Evolutionary conservation across 2,329 filamentous ascomycete genomes (phyloP).

Genomic region (Colletotrichum lupini): DNA sequence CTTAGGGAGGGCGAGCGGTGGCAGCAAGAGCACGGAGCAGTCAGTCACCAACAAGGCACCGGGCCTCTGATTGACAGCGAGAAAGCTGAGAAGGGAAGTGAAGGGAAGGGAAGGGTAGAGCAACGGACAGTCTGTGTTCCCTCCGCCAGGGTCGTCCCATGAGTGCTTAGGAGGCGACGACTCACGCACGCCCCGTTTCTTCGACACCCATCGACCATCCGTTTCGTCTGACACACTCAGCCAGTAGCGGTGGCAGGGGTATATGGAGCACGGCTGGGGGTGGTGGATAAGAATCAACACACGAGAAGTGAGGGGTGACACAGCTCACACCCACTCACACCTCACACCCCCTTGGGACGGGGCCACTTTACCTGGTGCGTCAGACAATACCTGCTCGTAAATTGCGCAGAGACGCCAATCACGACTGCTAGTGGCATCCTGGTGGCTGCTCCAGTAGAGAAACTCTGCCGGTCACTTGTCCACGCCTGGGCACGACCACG

Average conservation of each 20-base stretch:
- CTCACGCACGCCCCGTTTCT: conserved; percentile 37
- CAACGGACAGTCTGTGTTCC: conserved; percentile 29
- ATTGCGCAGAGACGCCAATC: conserved; percentile 60
- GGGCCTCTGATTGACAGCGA: background rate
- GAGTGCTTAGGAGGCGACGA: conserved; percentile 24
- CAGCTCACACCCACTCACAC: background rate
- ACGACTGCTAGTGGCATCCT: conserved; percentile 39
- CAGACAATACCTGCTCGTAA: conserved; percentile 60
- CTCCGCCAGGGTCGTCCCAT: conserved; percentile 34
- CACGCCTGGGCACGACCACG: conserved; percentile 36
- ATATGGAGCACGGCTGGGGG: conserved; percentile 32
- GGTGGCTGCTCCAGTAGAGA: conserved; percentile 39
- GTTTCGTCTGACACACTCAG: conserved; percentile 35
- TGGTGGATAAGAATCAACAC: conserved; percentile 27
- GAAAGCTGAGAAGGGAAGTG: conserved; percentile 2
- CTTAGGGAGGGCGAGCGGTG: conserved; percentile 1
- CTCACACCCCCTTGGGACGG: conserved; percentile 39
- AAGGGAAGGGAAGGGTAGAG: conserved; percentile 19
- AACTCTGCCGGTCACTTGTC: conserved; percentile 41
- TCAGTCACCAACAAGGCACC: conserved; percentile 26
- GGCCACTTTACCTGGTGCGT: conserved; percentile 60
- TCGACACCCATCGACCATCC: conserved; percentile 33
- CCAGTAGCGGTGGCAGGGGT: conserved; percentile 31
- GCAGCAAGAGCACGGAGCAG: conserved; percentile 1
- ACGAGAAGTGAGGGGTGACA: conserved; percentile 15